phyloP scores from a whole-genome alignment of 176 grass and related monocot species.

The Carex scoparia region DNA sequence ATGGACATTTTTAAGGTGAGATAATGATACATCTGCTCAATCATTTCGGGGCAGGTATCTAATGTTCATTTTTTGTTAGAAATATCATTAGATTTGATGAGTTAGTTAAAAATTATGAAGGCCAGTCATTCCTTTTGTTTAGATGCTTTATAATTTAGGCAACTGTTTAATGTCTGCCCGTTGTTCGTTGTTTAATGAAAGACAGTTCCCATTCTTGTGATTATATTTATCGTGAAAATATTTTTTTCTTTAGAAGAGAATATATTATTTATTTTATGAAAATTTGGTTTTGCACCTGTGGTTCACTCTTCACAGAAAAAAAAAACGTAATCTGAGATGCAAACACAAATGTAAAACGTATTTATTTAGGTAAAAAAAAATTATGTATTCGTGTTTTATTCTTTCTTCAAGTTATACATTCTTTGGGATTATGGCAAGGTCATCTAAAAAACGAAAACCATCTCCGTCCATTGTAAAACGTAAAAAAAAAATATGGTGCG shows the following conservation, averaged over 20 bases:
- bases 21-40: background rate
- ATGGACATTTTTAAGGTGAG: slow-evolving; percentile 15
- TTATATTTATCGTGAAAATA: background rate
- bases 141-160: background rate
- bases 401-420: background rate
- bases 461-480: background rate
- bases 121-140: background rate
- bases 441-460: background rate
- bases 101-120: background rate
- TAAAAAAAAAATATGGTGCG: background rate
- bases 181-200: background rate
- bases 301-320: background rate
- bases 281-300: background rate
- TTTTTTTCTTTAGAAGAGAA: background rate
- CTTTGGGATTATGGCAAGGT: background rate
- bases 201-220: background rate
- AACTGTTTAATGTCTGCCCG: background rate
- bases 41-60: background rate
- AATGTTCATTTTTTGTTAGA: background rate
- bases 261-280: background rate
- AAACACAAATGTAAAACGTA: background rate
- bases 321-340: background rate
- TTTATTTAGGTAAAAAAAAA: background rate
- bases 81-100: background rate
- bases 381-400: background rate